Evolutionary conservation across 176 grass and related monocot species (phyloP).

Genomic region (Cenchrus fungigraminus): DNA sequence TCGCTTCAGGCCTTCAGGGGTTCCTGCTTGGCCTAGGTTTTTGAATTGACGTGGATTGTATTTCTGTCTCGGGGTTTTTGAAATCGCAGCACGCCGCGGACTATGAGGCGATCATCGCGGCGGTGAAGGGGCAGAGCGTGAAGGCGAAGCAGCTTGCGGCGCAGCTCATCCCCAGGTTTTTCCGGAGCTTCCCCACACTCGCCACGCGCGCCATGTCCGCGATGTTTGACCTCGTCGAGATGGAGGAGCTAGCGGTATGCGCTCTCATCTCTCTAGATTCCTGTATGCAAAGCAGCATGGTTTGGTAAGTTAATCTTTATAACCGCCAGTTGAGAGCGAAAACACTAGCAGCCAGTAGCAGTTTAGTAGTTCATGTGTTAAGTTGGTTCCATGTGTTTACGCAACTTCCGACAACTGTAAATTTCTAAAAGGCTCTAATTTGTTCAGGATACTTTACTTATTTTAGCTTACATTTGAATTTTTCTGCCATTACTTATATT

Average conservation of each 20-base stretch:
- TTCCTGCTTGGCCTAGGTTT: conserved; percentile 35
- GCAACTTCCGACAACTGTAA: background rate
- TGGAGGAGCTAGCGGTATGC: conserved; percentile 87
- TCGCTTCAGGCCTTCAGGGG: background rate
- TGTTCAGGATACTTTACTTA: conserved; percentile 9
- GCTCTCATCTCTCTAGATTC: conserved; percentile 1
- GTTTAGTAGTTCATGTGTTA: background rate
- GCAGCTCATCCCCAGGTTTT: conserved; percentile 96
- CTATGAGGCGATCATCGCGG: conserved; percentile 84
- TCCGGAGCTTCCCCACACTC: conserved; percentile 77
- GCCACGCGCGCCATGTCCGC: conserved; percentile 70
- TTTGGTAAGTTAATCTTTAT: background rate
- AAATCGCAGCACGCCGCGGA: conserved; percentile 71
- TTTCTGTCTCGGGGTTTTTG: background rate
- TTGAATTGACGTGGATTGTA: conserved; percentile 22
- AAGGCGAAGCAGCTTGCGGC: conserved; percentile 98
- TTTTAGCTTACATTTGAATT: background rate
- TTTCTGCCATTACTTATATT: conserved; percentile 19
- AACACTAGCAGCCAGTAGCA: background rate
- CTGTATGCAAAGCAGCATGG: background rate
- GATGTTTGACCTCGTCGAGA: conserved; percentile 95
- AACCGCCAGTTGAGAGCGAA: background rate
- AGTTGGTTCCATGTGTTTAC: background rate
- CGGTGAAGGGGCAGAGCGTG: conserved; percentile 88
- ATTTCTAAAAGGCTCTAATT: background rate